Evolutionary conservation across 2,329 filamentous ascomycete species (phyloP).

Genomic region (Fragosphaeria purpurea): DNA sequence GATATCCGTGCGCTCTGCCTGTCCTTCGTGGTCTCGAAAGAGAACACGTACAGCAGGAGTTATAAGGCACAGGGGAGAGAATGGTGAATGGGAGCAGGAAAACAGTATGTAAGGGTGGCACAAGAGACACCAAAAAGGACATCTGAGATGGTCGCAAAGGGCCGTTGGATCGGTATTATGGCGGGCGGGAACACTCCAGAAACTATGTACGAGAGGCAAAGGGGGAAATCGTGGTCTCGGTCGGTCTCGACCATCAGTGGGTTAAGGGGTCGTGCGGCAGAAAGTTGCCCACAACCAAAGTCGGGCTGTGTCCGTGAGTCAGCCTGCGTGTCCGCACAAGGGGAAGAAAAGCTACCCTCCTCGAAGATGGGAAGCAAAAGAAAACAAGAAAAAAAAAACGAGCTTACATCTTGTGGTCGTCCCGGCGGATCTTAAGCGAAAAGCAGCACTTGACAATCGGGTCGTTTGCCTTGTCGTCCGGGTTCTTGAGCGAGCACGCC

Average conservation of each 20-base stretch:
- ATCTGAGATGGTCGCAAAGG: too few species aligned
- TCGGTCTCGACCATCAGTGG: not conserved
- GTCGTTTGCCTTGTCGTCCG: constrained; percentile 56
- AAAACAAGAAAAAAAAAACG: not conserved
- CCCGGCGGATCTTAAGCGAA: constrained; percentile 90
- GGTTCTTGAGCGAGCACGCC: constrained; percentile 82
- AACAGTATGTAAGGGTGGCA: too few species aligned
- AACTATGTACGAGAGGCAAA: too few species aligned
- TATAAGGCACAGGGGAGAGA: too few species aligned
- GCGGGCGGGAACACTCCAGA: too few species aligned
- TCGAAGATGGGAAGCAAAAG: not conserved
- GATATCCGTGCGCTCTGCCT: too few species aligned
- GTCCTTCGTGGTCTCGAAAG: too few species aligned
- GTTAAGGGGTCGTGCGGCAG: constrained; percentile 63
- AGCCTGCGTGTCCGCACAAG: constrained; percentile 15
- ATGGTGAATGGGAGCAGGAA: too few species aligned
- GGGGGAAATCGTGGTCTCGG: not conserved
- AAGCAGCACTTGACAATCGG: constrained; percentile 87
- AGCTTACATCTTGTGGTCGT: constrained; percentile 89
- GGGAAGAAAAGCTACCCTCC: too few species aligned
- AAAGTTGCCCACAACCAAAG: constrained; percentile 94
- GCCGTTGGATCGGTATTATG: too few species aligned
- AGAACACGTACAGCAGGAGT: too few species aligned
- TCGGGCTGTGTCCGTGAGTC: constrained; percentile 51
- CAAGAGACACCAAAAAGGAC: too few species aligned